Conservation (phyloP, 2,329 filamentous ascomycete genomes). For the Camptophora hylomeconis region DNA sequence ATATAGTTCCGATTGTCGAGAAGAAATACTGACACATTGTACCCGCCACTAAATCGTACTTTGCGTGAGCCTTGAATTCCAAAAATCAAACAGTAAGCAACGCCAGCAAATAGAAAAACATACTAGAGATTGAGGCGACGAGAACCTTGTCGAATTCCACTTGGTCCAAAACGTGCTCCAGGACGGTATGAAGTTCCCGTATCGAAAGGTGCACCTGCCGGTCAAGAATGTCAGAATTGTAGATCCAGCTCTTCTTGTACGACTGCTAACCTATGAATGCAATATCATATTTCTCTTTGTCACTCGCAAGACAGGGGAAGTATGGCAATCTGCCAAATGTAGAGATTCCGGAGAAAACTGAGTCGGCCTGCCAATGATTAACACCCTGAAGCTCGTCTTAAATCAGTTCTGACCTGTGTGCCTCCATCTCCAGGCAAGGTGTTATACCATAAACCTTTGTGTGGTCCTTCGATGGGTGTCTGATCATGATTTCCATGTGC, state of each 20-base stretch:
- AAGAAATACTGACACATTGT: slow-evolving; percentile 47
- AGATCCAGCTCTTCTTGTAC: no score
- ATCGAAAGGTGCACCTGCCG: slow-evolving; percentile 63
- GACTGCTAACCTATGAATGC: slow-evolving; percentile 57
- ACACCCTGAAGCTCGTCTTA: background rate
- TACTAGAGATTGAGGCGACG: slow-evolving; percentile 79
- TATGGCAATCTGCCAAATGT: slow-evolving; percentile 74
- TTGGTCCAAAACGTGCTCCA: slow-evolving; percentile 72
- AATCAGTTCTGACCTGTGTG: slow-evolving; percentile 48
- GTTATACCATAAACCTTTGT: slow-evolving; percentile 70
- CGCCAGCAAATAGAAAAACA: slow-evolving; percentile 24
- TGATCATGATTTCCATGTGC: slow-evolving; percentile 51
- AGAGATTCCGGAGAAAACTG: slow-evolving; percentile 76
- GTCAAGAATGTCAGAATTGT: background rate
- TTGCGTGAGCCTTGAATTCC: slow-evolving; percentile 30
- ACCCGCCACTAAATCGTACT: slow-evolving; percentile 57
- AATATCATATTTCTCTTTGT: slow-evolving; percentile 64
- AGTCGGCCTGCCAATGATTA: slow-evolving; percentile 51
- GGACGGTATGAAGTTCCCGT: slow-evolving; percentile 76
- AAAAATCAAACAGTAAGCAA: slow-evolving; percentile 12
- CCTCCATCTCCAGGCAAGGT: slow-evolving; percentile 70
- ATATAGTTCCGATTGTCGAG: background rate
- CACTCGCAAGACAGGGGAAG: slow-evolving; percentile 58
- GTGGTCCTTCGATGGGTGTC: slow-evolving; percentile 50
- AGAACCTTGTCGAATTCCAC: slow-evolving; percentile 74